Evolutionary conservation across 2,329 filamentous ascomycete genomes (phyloP), one percentile per base, ranked within the genome.

Genomic region (Pseudocercospora macadamiae): DNA sequence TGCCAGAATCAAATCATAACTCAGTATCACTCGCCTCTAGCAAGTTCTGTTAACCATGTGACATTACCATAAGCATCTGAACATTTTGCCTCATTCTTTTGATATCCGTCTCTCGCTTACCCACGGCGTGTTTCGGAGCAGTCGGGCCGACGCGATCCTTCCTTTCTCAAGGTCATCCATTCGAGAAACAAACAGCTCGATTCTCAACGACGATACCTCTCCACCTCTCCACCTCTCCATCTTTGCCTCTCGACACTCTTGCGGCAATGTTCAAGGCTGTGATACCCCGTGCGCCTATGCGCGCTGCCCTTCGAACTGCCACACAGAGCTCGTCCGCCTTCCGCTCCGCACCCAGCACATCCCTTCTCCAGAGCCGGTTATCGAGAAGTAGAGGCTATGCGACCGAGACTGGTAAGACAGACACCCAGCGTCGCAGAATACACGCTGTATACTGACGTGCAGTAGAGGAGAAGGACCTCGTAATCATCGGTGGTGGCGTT

Each of bases 401-500:
- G 49, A 82, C 79, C 65, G 78, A 83, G 69, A 74, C 83, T 73
- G 77, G 79, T 81, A 68, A 60, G 66, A 34, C 18, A 55, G 51
- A 61, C 55, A 49, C 12, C 9, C 10, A 19, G 32, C 36, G 44
- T 5, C 18, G 10, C 23, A 51, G 42, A 47, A 61, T 16, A 25
- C 37, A 12, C 4, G 36, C 58, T 14, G 32, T 3, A 32, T 19
- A 52, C 76, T 79, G 65, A 79, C 67, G 60, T 18, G 25, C 26
- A 62, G 68, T 76, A 91, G 91, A 93, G 77, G 91, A 97, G 78
- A 96, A 96, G 79, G 95, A 99, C 78, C 84, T 99, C 56, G 89
- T 99, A 74, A 93, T 99, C 79, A 96, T 99, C 74, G 95, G 95
- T 73, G 95, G 95, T 77, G 95, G 95, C 81, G 95, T 97, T 73